Percentiles rank a stretch among this genome's conserved stretches.
phyloP scores from a whole-genome alignment of 148 eudicot genomes.

The Silene uniflora region DNA sequence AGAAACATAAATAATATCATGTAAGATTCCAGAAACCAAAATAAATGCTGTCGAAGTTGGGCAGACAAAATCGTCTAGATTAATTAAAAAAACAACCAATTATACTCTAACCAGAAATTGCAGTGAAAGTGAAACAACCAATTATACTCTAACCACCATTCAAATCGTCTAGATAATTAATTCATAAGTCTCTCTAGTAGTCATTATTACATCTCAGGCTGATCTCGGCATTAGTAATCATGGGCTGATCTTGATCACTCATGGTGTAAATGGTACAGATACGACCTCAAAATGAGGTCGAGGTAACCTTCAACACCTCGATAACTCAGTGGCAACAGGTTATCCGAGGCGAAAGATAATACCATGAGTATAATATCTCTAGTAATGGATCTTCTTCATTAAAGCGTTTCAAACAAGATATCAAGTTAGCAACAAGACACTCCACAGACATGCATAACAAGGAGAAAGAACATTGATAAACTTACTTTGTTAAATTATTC shows the following conservation, averaged over 20 bases:
- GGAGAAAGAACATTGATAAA: not conserved
- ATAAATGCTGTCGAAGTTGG: not conserved
- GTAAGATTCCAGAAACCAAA: constrained; percentile 3
- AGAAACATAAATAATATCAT: constrained; percentile 17
- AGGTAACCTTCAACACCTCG: no score
- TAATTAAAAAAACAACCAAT: no score
- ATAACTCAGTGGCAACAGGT: no score
- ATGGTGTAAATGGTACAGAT: no score
- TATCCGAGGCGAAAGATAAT: no score
- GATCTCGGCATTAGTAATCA: no score
- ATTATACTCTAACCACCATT: not conserved
- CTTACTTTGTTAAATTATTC: not conserved
- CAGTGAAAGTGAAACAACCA: not conserved
- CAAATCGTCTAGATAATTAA: not conserved
- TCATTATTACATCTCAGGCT: no score
- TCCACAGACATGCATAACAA: not conserved
- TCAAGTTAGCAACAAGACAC: not conserved
- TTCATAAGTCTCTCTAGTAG: not conserved
- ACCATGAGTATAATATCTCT: not conserved
- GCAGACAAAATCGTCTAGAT: no score
- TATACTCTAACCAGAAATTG: no score
- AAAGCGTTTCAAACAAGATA: not conserved
- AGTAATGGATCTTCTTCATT: no score
- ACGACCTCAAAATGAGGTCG: no score
- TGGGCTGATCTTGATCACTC: no score